Evolutionary conservation across 2,329 filamentous ascomycete genomes (phyloP).

Genomic region (Cercospora sojina): DNA sequence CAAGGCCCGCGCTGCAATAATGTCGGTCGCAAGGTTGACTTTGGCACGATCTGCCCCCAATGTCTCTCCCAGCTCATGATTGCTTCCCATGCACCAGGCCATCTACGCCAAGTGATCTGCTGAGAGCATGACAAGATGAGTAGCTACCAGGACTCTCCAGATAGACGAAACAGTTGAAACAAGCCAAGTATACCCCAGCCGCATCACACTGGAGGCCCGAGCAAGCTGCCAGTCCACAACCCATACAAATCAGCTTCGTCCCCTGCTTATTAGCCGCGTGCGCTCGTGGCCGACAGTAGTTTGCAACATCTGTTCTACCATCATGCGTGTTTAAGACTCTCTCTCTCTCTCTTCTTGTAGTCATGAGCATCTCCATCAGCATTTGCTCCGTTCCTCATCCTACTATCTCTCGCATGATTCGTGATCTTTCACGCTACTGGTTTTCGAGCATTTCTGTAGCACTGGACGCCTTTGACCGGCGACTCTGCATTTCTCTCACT

Average conservation of each 20-base stretch:
- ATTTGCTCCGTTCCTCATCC: neutral
- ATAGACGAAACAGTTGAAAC: neutral
- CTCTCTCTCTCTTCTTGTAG: neutral
- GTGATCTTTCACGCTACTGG: neutral
- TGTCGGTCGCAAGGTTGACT: neutral
- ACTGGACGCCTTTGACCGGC: neutral
- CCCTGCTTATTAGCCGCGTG: neutral
- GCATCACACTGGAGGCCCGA: neutral
- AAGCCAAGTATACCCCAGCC: neutral
- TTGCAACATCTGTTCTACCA: neutral
- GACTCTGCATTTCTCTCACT: neutral
- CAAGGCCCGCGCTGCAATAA: slow-evolving; percentile 6
- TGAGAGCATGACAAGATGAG: neutral
- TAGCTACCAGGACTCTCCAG: neutral
- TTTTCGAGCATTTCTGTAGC: neutral
- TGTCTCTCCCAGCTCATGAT: neutral
- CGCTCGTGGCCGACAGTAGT: neutral
- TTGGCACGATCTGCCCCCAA: neutral
- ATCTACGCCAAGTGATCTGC: neutral
- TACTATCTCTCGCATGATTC: neutral
- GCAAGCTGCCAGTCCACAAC: neutral
- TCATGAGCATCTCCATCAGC: neutral
- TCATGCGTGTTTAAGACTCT: neutral
- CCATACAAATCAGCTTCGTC: neutral
- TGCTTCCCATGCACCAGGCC: neutral